phyloP scores from a whole-genome alignment of 345 rosid genomes.

The Gossypium mustelinum region DNA sequence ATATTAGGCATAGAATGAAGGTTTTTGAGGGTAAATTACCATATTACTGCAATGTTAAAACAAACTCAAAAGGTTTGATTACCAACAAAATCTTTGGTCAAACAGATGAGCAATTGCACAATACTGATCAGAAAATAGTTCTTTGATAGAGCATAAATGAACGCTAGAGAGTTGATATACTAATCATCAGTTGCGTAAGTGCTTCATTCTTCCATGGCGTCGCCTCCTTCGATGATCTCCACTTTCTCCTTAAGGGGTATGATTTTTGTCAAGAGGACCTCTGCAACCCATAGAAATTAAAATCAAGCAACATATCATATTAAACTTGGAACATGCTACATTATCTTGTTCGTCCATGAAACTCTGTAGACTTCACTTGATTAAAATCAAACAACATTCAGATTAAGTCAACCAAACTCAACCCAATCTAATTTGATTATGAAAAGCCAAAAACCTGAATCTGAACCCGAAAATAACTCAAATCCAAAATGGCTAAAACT shows the following conservation, averaged over 20 bases:
- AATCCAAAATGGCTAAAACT: too few relatives aligned
- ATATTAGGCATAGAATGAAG: not conserved
- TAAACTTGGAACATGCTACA: not conserved
- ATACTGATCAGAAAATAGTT: not conserved
- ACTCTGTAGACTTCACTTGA: too few relatives aligned
- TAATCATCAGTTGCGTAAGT: not conserved
- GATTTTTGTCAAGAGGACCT: conserved; percentile 68
- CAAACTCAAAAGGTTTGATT: not conserved
- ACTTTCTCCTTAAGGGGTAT: conserved; percentile 57
- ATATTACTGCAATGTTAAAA: not conserved
- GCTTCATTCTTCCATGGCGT: conserved; percentile 73
- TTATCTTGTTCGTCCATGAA: not conserved
- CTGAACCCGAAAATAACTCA: too few relatives aligned
- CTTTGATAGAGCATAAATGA: not conserved
- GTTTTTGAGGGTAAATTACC: not conserved
- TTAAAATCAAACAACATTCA: too few relatives aligned
- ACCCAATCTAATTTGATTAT: too few relatives aligned
- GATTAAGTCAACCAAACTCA: too few relatives aligned
- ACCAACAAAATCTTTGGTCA: conserved; percentile 2
- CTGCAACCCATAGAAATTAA: conserved; percentile 31
- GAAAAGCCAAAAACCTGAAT: too few relatives aligned
- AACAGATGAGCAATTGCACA: not conserved
- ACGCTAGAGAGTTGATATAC: not conserved
- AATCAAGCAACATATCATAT: not conserved
- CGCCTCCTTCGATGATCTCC: conserved; percentile 53